These are phyloP conservation scores for Nothophoma quercina DNA, from an alignment of 2,329 filamentous ascomycete genomes.

Conservation along the genomic window DNA sequence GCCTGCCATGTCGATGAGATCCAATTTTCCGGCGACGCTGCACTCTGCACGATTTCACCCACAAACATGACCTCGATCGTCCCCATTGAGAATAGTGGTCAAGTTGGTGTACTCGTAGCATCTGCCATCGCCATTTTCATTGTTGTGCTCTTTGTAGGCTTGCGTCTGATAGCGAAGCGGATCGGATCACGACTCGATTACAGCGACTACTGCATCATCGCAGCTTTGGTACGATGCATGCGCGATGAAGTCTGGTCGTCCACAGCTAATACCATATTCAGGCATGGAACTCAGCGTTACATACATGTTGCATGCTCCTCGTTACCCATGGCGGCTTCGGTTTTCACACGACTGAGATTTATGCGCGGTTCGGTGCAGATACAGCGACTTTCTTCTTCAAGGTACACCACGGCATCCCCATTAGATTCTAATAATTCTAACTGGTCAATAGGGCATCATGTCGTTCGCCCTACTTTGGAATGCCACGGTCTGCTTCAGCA, in stretches of 20 bases:
- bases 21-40: too few species aligned
- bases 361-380: conserved; percentile 24
- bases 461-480: conserved; percentile 31
- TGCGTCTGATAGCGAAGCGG: conserved; percentile 19
- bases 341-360: conserved; percentile 26
- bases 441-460: conserved; percentile 25
- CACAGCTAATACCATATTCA: too few species aligned
- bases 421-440: neutral
- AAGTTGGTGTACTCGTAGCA: neutral
- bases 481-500: conserved; percentile 28
- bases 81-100: neutral
- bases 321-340: conserved; percentile 31
- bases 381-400: conserved; percentile 31
- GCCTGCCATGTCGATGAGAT: too few species aligned
- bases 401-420: too few species aligned
- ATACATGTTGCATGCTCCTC: conserved; percentile 24
- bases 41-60: too few species aligned
- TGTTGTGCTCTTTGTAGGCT: conserved; percentile 12
- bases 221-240: conserved; percentile 17
- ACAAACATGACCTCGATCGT: neutral
- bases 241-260: neutral
- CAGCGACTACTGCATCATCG: conserved; percentile 25
- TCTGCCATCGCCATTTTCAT: conserved; percentile 14
- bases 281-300: conserved; percentile 28
- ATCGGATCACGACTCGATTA: conserved; percentile 18